Conservation (phyloP, 163 green algal species). For the Volvox carteri region DNA sequence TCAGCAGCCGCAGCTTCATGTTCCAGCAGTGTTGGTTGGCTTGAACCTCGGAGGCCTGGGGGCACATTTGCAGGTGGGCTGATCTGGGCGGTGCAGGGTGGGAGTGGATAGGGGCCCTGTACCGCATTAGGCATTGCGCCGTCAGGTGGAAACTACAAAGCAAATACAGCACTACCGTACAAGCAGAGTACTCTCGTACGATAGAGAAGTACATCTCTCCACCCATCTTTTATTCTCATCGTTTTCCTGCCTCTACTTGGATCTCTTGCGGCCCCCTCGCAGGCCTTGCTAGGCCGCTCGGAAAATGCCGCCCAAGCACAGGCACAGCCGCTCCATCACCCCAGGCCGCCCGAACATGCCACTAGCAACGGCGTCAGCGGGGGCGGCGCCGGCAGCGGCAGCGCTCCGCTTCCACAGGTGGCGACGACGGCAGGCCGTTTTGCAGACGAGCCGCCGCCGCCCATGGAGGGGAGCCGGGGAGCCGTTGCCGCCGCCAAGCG, state of each 20-base stretch:
- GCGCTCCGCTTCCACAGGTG: not conserved
- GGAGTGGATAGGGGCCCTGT: not conserved
- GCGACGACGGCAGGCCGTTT: not conserved
- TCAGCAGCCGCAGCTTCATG: not conserved
- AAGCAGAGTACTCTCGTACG: no score
- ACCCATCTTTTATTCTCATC: no score
- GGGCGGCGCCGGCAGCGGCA: not conserved
- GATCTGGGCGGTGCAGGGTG: not conserved
- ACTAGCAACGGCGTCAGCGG: not conserved
- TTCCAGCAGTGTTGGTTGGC: not conserved
- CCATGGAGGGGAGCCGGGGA: not conserved
- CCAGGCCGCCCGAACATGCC: not conserved
- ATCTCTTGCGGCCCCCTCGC: not conserved
- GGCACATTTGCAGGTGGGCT: not conserved
- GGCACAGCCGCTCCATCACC: not conserved
- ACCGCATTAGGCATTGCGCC: no score
- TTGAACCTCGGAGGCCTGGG: not conserved
- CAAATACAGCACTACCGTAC: no score
- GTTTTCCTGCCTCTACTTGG: no score
- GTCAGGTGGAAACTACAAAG: no score
- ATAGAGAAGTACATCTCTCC: no score
- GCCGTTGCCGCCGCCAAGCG: conserved; percentile 19
- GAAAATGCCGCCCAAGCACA: not conserved
- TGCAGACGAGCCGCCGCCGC: not conserved
- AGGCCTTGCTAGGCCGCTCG: not conserved